Base-by-base conservation (phyloP, 352 stramenopile species). In the Phytopythium litorale region DNA sequence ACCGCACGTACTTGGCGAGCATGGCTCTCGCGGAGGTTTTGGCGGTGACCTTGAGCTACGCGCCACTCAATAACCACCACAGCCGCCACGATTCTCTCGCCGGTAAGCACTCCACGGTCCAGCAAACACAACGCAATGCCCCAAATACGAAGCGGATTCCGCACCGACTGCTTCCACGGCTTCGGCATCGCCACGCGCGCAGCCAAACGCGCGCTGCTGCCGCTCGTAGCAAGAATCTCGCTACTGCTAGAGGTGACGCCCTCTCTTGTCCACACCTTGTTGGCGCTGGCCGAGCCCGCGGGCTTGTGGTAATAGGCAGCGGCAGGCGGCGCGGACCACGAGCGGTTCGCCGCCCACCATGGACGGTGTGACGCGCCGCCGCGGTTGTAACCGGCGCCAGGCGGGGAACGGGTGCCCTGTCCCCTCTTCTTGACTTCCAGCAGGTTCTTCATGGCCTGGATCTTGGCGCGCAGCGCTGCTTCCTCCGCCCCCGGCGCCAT, bases 381-480 rank as follows among this genome's bases (percentile, higher is more conserved):
- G 54, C 64, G 49, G 42, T 37, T 49, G 33, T 58, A 52, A 16
- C 38, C 49, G 6, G 33, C 45, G 30, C 48, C 19, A 54, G 19
- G 25, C 7, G 53, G 6, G 25, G 42, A 23, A 30, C 19, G 5
- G 21, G 11, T 16, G 12, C 45, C 25, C 25, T 13, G 37, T 19
- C 48, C 52, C 43, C 70, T 63, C 51, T 72, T 53, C 54, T 81
- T 85, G n/a, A 60, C 80, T 33, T 83, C 75, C 57, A 94, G 60
- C 21, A 92, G 65, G 63, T 91, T 94, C 65, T 84, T 87, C 69
- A 94, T 85, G 33, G 84, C 84, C 67, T 91, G 81, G 70, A 94
- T 94, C 60, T 91, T 90, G 54, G 84, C 82, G 51, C 83, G 82
- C 68, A 94, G 64, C 55, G 78, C 80, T 7, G 75, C 82, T 63